These are phyloP conservation scores for Casuarina cunninghamiana DNA, from an alignment of 306 rosid species.

Conservation along the genomic window DNA sequence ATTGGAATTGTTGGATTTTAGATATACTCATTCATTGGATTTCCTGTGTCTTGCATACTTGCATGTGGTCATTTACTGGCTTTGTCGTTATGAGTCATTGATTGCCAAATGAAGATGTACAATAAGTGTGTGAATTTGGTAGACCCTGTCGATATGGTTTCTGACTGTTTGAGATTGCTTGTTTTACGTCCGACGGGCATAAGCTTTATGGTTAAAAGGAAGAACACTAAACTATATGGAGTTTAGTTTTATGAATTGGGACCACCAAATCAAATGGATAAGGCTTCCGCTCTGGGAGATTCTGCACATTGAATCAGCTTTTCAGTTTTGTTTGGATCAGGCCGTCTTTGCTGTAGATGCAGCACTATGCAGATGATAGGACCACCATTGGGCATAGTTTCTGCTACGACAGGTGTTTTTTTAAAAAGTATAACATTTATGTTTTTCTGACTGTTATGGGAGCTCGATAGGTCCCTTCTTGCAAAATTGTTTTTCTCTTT, in stretches of 20 bases:
- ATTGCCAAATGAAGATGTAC: neutral
- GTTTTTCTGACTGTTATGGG: neutral
- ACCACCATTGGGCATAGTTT: neutral
- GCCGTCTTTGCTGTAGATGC: neutral
- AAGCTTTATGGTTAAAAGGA: neutral
- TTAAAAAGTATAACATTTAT: no score
- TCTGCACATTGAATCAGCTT: neutral
- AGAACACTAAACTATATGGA: slow-evolving; percentile 2
- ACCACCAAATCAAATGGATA: neutral
- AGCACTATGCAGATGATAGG: neutral
- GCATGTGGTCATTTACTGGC: neutral
- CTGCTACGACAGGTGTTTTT: neutral
- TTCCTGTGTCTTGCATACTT: neutral
- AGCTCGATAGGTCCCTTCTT: neutral
- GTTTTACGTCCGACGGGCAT: neutral
- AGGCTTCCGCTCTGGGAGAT: neutral
- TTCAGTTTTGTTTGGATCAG: neutral
- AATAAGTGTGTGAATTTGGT: neutral
- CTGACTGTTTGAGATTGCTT: slow-evolving; percentile 9
- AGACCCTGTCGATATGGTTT: slow-evolving; percentile 8
- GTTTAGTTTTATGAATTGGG: neutral
- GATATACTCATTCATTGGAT: neutral
- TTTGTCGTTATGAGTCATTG: neutral
- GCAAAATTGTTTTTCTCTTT: neutral
- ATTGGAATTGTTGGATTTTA: neutral